These are phyloP conservation scores for Bipolaris oryzae DNA, from an alignment of 2,329 filamentous ascomycete species.

Conservation along the genomic window DNA sequence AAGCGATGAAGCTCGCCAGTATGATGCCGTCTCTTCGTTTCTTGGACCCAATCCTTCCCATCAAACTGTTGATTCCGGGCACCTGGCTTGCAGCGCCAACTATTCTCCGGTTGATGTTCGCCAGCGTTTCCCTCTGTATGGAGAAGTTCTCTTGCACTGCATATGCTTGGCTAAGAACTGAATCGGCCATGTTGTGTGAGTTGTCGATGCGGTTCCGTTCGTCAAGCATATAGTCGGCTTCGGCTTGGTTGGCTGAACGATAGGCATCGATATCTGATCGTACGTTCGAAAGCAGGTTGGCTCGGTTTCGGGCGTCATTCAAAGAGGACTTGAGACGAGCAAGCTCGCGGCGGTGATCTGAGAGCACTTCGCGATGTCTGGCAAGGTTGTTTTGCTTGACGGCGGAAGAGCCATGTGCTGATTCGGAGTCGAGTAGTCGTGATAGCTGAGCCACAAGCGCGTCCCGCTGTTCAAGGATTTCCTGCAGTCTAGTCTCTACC, in stretches of 20 bases:
- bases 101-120: constrained; percentile 89
- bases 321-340: constrained; percentile 75
- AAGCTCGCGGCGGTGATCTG: constrained; percentile 85
- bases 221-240: constrained; percentile 96
- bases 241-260: constrained; percentile 78
- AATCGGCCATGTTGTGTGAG: constrained; percentile 87
- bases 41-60: constrained; percentile 90
- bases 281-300: constrained; percentile 88
- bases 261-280: constrained; percentile 92
- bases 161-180: constrained; percentile 92
- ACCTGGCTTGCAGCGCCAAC: constrained; percentile 87
- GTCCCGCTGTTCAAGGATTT: constrained; percentile 88
- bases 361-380: constrained; percentile 86
- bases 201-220: constrained; percentile 86
- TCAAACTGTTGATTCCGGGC: constrained; percentile 89
- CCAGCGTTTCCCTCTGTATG: constrained; percentile 83
- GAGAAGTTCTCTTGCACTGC: constrained; percentile 92
- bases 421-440: constrained; percentile 91
- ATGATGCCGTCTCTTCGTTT: constrained; percentile 95
- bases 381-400: constrained; percentile 97
- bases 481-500: constrained; percentile 80
- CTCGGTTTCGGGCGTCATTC: constrained; percentile 78
- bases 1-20: constrained; percentile 85
- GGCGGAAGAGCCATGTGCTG: constrained; percentile 82
- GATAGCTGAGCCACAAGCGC: constrained; percentile 79